Evolutionary conservation across 2,329 filamentous ascomycete species (phyloP), one percentile per base, ranked within the genome.

Genomic region (Zymoseptoria ardabiliae): DNA sequence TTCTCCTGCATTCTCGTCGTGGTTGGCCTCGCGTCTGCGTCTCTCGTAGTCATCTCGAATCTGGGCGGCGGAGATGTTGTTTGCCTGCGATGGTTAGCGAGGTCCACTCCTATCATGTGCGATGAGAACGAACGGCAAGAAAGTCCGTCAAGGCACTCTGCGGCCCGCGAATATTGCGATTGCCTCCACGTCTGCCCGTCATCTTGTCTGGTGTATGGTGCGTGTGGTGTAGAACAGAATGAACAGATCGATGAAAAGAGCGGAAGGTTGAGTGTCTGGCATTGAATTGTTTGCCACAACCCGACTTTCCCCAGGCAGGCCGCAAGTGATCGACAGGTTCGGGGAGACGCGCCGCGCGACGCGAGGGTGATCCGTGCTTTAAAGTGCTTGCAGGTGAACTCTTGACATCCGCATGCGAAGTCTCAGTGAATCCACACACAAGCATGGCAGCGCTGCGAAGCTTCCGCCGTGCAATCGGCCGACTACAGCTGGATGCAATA

Each of bases 91-190:
- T 53, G 58, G 49, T 21, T 20, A 53, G 10, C 19, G 41, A 11
- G 9, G 19, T 28, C 20, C 22, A 23, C 20, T 21, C 30, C 23
- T 9, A 20, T 30, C 4, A 59, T 10, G 49, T 20, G 57, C 49
- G 25, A 63, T 51, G 23, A 17, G 35, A 50, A 74, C 80, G 71
- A 74, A 84, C 83, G 54, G 85, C 85, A 57, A 88, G 75, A 67
- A 87, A 88, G 69, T 88, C 85, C 6, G 85, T 88, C 68, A 88
- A 75, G 11, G 86, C 86, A 60, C 85, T 87, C 65, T 85, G 85
- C 28, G 84, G 84, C 2, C 81, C 81, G 54, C 81, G 78, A 66
- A 83, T 82, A n/a, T 45, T 45, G 61, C 77, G 74, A 65, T 81
- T 80, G 53, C 69, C 71, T 57, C 64, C 66, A 59, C 72, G 60